Base-by-base conservation (phyloP, 1,139 yeast genomes). In the Protomyces inundatus region DNA sequence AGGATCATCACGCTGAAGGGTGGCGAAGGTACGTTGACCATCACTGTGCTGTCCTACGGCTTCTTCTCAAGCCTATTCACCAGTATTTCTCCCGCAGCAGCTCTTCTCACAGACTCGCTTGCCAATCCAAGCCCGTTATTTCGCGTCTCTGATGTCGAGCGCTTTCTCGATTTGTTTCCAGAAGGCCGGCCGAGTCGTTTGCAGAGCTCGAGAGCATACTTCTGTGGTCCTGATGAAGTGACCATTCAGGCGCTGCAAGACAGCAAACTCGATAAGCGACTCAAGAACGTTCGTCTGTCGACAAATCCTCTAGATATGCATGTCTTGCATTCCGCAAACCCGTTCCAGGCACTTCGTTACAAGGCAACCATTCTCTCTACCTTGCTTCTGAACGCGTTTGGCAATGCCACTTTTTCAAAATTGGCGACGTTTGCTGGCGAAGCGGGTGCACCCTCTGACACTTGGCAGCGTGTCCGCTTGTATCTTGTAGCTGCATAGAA, bases 401-500 rank as follows among this genome's bases (percentile, higher is more conserved):
- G 62, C 16, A 52, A 52, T 16, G 34, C 56, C 3, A 9, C 54
- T n/a, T 58, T 58, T 42, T 55, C 45, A 3, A 36, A 42, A 7
- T 12, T 58, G 10, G 62, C 62, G 7, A 58, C 62, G 7, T 58
- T 58, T 42, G 56, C 62, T n/a, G 62, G 62, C 6, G 56, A 52
- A 12, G 62, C 55, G 3, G 62, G 62, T 6, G 40, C 42, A 23
- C 56, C 62, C 12, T 36, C 55, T n/a, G 62, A 58, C 40, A 56
- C 42, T 14, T 58, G 62, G 62, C 36, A 35, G 33, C 55, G 62
- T 3, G 62, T 58, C 45, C 30, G 33, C 30, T 10, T 42, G 32
- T 42, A 16, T 42, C 7, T 14, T 42, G 32, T 36, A 12, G 39
- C 9, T 7, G 39, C 39, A 36, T 7, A 36, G 9, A 12, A 36